These are phyloP conservation scores for Fusarium chaquense DNA, from an alignment of 2,329 filamentous ascomycete species.

Conservation along the genomic window DNA sequence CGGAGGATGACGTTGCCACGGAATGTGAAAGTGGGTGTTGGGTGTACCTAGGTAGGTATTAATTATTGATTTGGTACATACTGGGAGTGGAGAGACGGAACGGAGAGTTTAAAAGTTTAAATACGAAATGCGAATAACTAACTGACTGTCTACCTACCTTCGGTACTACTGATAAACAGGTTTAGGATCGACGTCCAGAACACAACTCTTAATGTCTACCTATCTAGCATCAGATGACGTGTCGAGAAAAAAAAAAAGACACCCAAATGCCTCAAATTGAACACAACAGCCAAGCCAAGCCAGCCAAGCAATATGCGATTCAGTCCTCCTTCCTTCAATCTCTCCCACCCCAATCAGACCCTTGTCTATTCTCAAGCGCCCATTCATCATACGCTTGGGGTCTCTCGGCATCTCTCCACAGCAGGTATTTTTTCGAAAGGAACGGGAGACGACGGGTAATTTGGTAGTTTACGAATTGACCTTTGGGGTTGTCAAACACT, in stretches of 20 bases:
- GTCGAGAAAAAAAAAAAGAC: neutral
- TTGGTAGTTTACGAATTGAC: conserved; percentile 55
- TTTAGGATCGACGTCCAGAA: neutral
- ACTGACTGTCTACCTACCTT: too few relatives aligned
- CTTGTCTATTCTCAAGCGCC: conserved; percentile 11
- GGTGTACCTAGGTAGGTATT: neutral
- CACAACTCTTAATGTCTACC: neutral
- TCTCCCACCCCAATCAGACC: conserved; percentile 1
- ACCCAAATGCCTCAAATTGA: neutral
- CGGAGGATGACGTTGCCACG: neutral
- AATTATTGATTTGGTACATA: neutral
- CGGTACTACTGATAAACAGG: neutral
- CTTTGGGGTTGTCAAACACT: conserved; percentile 49
- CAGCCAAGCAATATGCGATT: neutral
- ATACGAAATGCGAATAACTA: conserved; percentile 29
- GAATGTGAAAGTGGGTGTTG: neutral
- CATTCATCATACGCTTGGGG: conserved; percentile 9
- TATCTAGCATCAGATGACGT: neutral
- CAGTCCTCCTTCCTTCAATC: neutral
- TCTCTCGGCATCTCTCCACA: neutral
- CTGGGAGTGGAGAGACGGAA: neutral
- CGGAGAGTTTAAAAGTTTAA: conserved; percentile 20
- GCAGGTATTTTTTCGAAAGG: conserved; percentile 40
- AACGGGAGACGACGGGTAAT: conserved; percentile 53
- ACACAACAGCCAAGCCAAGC: neutral